Conservation (phyloP, 169 alveolate genomes). For the Besnoitia besnoiti region DNA sequence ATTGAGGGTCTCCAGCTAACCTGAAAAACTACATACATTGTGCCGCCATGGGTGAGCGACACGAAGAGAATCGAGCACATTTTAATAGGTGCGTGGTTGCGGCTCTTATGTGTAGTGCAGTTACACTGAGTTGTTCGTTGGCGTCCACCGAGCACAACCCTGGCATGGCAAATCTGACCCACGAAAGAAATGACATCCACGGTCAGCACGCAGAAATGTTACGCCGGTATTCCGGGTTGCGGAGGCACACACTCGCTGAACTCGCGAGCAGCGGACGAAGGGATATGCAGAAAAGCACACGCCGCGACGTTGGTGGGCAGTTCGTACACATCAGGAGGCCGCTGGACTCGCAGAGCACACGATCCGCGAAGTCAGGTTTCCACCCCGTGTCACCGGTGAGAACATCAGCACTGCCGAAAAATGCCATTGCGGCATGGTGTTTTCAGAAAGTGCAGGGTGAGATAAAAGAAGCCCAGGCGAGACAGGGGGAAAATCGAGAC, state of each 20-base stretch:
- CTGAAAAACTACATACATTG: too few relatives aligned
- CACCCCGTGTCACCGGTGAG: constrained; percentile 47
- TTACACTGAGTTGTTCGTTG: background rate
- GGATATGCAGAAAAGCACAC: background rate
- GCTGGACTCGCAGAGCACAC: background rate
- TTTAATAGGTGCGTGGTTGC: background rate
- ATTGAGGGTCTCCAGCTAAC: too few relatives aligned
- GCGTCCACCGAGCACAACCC: background rate
- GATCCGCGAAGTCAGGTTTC: background rate
- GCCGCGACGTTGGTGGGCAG: background rate
- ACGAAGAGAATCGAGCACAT: too few relatives aligned
- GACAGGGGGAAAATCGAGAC: constrained; percentile 30
- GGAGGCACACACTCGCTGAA: background rate
- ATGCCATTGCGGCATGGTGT: background rate
- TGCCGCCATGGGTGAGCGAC: too few relatives aligned
- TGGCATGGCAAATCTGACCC: background rate
- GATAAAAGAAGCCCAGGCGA: constrained; percentile 24
- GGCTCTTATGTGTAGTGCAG: background rate
- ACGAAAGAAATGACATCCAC: background rate
- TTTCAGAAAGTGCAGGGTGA: background rate
- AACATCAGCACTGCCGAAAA: background rate
- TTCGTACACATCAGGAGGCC: background rate
- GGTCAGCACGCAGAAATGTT: background rate
- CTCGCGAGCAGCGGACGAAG: background rate
- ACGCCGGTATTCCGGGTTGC: background rate